Conservation (phyloP, 169 alveolate genomes). For the Plasmodium chabaudi region DNA sequence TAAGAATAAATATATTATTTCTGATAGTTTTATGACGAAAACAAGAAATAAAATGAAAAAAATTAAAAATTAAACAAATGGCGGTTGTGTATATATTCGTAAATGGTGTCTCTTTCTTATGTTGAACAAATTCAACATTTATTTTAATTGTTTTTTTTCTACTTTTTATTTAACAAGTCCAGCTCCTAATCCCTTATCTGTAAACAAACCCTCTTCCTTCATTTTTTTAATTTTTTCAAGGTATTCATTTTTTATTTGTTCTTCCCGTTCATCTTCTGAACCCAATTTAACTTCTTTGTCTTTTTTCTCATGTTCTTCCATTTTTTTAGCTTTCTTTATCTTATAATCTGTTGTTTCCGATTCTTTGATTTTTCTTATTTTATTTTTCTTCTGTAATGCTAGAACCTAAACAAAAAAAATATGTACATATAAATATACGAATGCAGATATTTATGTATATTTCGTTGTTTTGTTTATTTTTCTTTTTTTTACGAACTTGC, state of each 20-base stretch:
- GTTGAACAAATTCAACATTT: neutral
- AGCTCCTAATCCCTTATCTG: slow-evolving; percentile 73
- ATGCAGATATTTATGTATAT: neutral
- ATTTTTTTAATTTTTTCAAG: slow-evolving; percentile 62
- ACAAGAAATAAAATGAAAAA: too few relatives aligned
- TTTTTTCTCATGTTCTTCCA: slow-evolving; percentile 9
- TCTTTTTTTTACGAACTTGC: slow-evolving; percentile 29
- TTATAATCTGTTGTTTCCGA: slow-evolving; percentile 13
- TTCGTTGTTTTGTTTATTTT: neutral
- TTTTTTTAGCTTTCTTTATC: slow-evolving; percentile 32
- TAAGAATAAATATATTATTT: too few relatives aligned
- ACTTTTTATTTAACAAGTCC: slow-evolving; percentile 49
- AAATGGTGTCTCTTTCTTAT: too few relatives aligned
- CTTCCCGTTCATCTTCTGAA: slow-evolving; percentile 63
- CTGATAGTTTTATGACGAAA: too few relatives aligned
- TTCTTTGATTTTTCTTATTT: slow-evolving; percentile 35
- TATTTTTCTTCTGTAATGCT: slow-evolving; percentile 60
- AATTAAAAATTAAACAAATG: too few relatives aligned
- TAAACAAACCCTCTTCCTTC: slow-evolving; percentile 69
- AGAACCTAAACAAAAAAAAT: slow-evolving; percentile 26
- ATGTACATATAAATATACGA: neutral
- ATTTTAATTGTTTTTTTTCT: neutral
- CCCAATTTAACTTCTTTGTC: neutral
- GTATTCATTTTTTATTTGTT: slow-evolving; percentile 46
- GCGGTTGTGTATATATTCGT: too few relatives aligned